Conservation (phyloP, 208 protist species). For the Trichomonas tenax region DNA sequence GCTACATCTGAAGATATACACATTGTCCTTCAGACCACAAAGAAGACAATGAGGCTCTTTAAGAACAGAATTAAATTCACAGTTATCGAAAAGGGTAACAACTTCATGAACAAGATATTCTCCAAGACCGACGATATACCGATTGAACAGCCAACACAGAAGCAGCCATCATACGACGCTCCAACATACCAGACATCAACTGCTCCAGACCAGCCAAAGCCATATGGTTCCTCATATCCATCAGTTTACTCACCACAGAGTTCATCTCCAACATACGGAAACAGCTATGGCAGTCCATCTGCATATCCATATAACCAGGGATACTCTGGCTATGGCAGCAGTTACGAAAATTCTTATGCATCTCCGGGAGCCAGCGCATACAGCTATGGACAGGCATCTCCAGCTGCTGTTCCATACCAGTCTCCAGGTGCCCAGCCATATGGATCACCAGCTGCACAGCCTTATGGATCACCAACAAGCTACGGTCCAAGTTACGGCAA, state of each 20-base stretch:
- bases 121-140: neutral
- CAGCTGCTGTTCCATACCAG: neutral
- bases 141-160: neutral
- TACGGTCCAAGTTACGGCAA: neutral
- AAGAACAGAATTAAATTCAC: neutral
- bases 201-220: neutral
- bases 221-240: neutral
- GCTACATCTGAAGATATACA: neutral
- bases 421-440: neutral
- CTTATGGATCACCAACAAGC: neutral
- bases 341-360: neutral
- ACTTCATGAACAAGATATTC: neutral
- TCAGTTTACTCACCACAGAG: neutral
- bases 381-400: neutral
- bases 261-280: neutral
- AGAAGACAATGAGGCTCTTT: neutral
- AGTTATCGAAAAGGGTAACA: neutral
- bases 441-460: neutral
- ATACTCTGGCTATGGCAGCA: neutral
- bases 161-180: neutral
- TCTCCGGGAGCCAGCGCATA: neutral
- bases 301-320: neutral
- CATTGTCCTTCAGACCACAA: neutral
- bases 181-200: neutral
- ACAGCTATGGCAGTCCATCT: neutral